Conservation (phyloP, 2,329 filamentous ascomycete genomes). For the Chrysoporthe deuterocubensis region DNA sequence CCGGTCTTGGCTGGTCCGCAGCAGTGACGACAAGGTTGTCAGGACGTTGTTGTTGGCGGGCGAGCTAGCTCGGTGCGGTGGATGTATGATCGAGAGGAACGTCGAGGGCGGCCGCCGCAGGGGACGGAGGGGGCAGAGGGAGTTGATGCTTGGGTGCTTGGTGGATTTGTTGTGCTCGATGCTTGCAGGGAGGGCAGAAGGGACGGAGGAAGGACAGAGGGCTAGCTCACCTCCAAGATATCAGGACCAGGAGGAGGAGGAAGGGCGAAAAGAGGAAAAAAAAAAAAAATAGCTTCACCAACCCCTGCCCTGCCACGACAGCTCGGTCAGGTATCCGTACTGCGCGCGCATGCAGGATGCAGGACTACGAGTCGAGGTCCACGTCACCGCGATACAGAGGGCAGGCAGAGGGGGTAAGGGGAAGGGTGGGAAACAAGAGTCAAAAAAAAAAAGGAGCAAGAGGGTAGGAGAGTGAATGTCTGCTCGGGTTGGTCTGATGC, state of each 20-base stretch:
- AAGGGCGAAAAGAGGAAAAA: background rate
- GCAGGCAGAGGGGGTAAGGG: background rate
- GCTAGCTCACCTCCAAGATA: background rate
- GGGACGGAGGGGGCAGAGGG: background rate
- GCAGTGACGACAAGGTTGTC: constrained; percentile 11
- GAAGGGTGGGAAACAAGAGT: too few species aligned
- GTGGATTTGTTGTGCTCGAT: too few species aligned
- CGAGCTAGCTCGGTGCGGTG: background rate
- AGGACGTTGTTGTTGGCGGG: background rate
- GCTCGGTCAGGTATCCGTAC: background rate
- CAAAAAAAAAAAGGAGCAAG: background rate
- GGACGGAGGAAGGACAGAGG: background rate
- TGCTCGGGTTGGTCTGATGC: too few species aligned
- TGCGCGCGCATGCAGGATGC: background rate
- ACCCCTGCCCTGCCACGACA: background rate
- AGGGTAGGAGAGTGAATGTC: too few species aligned
- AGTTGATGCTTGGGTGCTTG: background rate
- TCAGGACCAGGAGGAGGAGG: background rate
- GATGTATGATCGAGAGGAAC: background rate
- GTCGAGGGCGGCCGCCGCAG: too few species aligned
- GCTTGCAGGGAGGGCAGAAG: too few species aligned
- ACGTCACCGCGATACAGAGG: background rate
- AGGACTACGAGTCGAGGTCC: background rate
- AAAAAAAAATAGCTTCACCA: background rate
- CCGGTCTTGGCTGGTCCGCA: constrained; percentile 12